Percentiles rank a stretch among this genome's conserved stretches.
phyloP scores from a whole-genome alignment of 2,329 filamentous ascomycete genomes.

The Fusarium sp. region DNA sequence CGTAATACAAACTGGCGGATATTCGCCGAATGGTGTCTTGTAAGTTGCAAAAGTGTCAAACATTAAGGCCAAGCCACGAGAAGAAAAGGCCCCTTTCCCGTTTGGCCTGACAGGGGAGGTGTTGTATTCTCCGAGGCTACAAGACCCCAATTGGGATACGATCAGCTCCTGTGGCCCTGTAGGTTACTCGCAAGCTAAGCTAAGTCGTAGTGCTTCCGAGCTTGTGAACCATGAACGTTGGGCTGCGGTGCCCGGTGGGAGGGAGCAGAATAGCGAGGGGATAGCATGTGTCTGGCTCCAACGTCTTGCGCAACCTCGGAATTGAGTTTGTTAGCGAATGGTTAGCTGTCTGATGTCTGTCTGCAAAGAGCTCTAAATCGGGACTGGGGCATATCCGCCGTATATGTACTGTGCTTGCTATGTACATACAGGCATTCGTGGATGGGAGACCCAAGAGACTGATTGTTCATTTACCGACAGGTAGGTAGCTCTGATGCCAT shows the following conservation, averaged over 20 bases:
- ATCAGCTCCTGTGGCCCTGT: slow-evolving; percentile 24
- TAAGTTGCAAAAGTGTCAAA: slow-evolving; percentile 16
- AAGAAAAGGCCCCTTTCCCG: slow-evolving; percentile 29
- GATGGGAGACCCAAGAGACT: slow-evolving; percentile 1
- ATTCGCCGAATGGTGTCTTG: slow-evolving; percentile 6
- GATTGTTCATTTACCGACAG: slow-evolving; percentile 36
- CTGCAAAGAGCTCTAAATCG: background rate
- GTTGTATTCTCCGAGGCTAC: slow-evolving; percentile 28
- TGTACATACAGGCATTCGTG: background rate
- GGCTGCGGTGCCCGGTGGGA: background rate
- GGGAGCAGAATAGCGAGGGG: background rate
- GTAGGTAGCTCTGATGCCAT: slow-evolving; percentile 33
- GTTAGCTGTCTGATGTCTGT: background rate
- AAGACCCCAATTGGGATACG: slow-evolving; percentile 31
- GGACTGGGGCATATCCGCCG: background rate
- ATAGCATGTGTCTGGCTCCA: background rate
- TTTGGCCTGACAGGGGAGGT: slow-evolving; percentile 33
- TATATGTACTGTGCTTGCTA: background rate
- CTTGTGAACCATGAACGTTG: slow-evolving; percentile 1
- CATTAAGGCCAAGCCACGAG: slow-evolving; percentile 10
- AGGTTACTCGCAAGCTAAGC: slow-evolving; percentile 4
- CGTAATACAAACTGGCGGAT: background rate
- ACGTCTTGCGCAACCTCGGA: background rate
- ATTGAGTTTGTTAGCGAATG: background rate
- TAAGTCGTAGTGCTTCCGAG: slow-evolving; percentile 14